Base-by-base conservation (phyloP, 169 alveolate species). In the Plasmodium gonderi region DNA sequence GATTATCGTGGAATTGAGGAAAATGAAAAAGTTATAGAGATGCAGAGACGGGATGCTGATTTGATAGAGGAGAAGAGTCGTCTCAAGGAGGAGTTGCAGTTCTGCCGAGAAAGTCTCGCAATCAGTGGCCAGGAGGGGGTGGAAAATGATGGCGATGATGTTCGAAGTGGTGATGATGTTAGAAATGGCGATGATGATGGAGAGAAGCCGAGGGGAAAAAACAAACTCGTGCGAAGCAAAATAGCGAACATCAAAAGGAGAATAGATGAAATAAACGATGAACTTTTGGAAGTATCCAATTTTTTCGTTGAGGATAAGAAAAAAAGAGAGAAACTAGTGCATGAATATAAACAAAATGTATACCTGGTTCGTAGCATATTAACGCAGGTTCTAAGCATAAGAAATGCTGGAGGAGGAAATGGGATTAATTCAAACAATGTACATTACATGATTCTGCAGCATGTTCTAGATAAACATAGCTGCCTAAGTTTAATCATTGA, bases 1-100 rank as follows among this genome's bases (percentile, higher is more conserved):
- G 92, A 85, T 74, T 85, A 85, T 85, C 60, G 87, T 12, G 83
- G 77, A n/a, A 85, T 85, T 33, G 92, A 85, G 44, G 92, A 85
- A 44, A 75, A 85, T 49, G 85, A 85, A 38, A 72, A 74, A 3
- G 49, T 85, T 33, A n/a, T 82, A 4, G 83, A 68, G 54, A 82
- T 82, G 91, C 77, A 82, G 60, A 69, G 91, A 29, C 51, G 31
- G 47, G 77, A 82, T n/a, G 54, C 51, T 4, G 83, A 82, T 49
- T 9, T 82, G 51, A 20, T 85, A 2, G 85, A 85, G 44, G 79
- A 54, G 23, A 85, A 85, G 65, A 29, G 36, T 17, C 45, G 44
- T n/a, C 65, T 85, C 29, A 85, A 85, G 64, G 87, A 85, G 49
- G 87, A 85, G 68, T n/a, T 85, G 14, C 40, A 82, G 26, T 67